These are phyloP conservation scores for Ichthyophonus hoferi DNA, from an alignment of 208 protist genomes.

Conservation along the genomic window DNA sequence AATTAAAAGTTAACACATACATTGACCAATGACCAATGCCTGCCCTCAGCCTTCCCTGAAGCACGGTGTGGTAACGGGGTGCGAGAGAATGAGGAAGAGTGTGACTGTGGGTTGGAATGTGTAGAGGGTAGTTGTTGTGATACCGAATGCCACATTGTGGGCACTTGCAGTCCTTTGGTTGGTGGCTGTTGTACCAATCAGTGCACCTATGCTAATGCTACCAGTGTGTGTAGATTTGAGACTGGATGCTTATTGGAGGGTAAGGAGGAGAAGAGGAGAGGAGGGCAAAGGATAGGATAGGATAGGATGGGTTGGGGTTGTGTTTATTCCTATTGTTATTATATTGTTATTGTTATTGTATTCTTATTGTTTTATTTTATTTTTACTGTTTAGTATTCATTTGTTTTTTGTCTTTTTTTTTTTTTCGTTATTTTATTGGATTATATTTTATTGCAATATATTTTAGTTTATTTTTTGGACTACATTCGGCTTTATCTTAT, in stretches of 20 bases:
- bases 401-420: not conserved
- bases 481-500: too few species aligned
- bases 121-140: not conserved
- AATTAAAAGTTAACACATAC: not conserved
- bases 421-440: not conserved
- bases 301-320: too few species aligned
- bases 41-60: not conserved
- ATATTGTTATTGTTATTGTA: not conserved
- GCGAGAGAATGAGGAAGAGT: slow-evolving; percentile 21
- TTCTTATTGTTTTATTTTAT: not conserved
- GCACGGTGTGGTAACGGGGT: slow-evolving; percentile 35
- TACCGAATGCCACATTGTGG: not conserved
- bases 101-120: slow-evolving; percentile 30
- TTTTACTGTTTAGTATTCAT: not conserved
- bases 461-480: too few species aligned
- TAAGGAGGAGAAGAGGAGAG: not conserved
- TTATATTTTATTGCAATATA: too few species aligned
- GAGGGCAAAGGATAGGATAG: not conserved
- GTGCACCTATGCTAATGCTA: not conserved
- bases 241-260: not conserved
- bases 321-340: too few species aligned
- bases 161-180: slow-evolving; percentile 5
- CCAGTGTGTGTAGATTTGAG: not conserved
- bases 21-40: not conserved
- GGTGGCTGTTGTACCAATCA: not conserved